These are phyloP conservation scores for Penicillium alfredii DNA, from an alignment of 495 filamentous ascomycete genomes.

Conservation along the genomic window DNA sequence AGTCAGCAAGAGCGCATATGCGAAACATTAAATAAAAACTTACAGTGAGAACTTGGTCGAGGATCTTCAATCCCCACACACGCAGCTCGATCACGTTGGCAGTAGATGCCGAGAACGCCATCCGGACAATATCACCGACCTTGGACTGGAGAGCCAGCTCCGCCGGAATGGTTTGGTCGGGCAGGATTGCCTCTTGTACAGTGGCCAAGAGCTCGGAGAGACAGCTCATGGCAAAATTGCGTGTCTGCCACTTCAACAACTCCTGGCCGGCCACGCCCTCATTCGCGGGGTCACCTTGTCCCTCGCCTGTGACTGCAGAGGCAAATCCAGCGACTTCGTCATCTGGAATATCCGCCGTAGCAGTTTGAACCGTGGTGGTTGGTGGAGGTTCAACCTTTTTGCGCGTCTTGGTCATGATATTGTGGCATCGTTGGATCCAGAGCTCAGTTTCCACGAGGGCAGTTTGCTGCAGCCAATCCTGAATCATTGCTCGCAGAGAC, in stretches of 20 bases:
- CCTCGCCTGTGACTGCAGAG: conserved; percentile 55
- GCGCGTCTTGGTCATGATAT: conserved; percentile 80
- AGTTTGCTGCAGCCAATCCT: conserved; percentile 88
- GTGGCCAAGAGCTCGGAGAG: conserved; percentile 76
- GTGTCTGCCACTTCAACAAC: conserved; percentile 89
- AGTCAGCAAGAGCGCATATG: too few relatives aligned
- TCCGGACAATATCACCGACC: conserved; percentile 89
- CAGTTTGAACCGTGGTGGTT: conserved; percentile 42
- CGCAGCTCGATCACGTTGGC: conserved; percentile 84
- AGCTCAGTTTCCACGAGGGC: conserved; percentile 64
- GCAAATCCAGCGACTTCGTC: conserved; percentile 97
- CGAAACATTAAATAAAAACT: too few relatives aligned
- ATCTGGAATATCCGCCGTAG: conserved; percentile 73
- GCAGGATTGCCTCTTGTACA: conserved; percentile 64
- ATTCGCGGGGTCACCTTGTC: conserved; percentile 55
- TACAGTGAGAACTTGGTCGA: conserved; percentile 88
- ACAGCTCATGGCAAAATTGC: conserved; percentile 88
- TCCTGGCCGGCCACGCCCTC: conserved; percentile 70
- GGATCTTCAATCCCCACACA: conserved; percentile 83
- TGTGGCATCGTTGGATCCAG: conserved; percentile 86
- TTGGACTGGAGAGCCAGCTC: conserved; percentile 71
- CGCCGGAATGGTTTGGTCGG: conserved; percentile 63
- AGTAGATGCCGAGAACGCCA: conserved; percentile 96
- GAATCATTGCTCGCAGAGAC: conserved; percentile 73
- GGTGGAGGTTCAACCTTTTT: conserved; percentile 48